Percentiles rank a stretch among this genome's conserved stretches.
Evolutionary conservation across 208 protist species (phyloP).

Genomic region (Herpetomonas tarakana): DNA sequence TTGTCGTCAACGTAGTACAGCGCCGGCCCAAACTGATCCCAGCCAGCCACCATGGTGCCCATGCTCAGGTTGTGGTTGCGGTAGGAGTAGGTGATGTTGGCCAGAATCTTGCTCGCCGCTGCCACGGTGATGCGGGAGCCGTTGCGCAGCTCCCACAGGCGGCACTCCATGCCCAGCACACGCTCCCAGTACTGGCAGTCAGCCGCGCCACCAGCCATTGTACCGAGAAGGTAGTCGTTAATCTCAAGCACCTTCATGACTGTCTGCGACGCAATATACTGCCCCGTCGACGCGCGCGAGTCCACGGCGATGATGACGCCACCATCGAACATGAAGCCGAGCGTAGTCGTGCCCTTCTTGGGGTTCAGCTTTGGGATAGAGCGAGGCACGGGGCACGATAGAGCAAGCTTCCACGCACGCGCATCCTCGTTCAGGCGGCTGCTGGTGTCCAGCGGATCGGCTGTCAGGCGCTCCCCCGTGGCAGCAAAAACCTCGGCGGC

Average conservation of each 20-base stretch:
- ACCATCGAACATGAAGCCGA: slow-evolving; percentile 97
- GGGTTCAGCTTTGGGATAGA: slow-evolving; percentile 76
- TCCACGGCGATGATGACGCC: slow-evolving; percentile 99
- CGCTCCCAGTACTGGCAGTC: slow-evolving; percentile 99
- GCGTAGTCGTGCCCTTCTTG: slow-evolving; percentile 99
- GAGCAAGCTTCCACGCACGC: slow-evolving; percentile 71
- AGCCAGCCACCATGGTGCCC: slow-evolving; percentile 98
- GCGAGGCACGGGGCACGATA: slow-evolving; percentile 77
- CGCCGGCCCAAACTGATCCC: slow-evolving; percentile 96
- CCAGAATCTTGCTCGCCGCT: slow-evolving; percentile 99
- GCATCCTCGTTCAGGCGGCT: slow-evolving; percentile 48
- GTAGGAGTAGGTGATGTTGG: slow-evolving; percentile 99
- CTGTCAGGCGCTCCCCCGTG: slow-evolving; percentile 60
- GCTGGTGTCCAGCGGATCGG: slow-evolving; percentile 76
- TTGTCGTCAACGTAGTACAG: slow-evolving; percentile 99
- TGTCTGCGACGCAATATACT: slow-evolving; percentile 98
- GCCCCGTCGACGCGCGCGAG: slow-evolving; percentile 98
- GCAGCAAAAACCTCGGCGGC: slow-evolving; percentile 8
- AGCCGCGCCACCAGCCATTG: slow-evolving; percentile 99
- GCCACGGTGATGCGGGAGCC: slow-evolving; percentile 97
- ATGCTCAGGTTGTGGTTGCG: slow-evolving; percentile 97
- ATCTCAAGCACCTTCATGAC: slow-evolving; percentile 99
- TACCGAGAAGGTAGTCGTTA: slow-evolving; percentile 99
- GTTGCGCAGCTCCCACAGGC: slow-evolving; percentile 94
- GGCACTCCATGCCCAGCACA: slow-evolving; percentile 94